These are phyloP conservation scores for Phialophora tarda DNA, from an alignment of 2,329 filamentous ascomycete genomes.

Conservation along the genomic window DNA sequence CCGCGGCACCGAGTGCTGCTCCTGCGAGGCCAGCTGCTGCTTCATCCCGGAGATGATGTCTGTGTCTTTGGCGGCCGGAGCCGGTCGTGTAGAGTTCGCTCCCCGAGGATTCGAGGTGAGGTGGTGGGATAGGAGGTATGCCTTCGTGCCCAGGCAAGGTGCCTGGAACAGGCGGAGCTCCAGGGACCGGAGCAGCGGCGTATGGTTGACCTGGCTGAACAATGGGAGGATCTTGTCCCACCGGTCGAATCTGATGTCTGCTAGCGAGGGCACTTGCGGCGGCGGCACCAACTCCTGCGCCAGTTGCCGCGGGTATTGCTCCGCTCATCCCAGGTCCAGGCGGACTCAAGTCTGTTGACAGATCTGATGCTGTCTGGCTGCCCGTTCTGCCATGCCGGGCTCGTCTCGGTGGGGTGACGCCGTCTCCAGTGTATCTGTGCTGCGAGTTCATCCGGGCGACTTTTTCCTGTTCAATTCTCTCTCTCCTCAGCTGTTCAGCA, in stretches of 20 bases:
- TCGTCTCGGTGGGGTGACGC: slow-evolving; percentile 50
- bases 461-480: slow-evolving; percentile 60
- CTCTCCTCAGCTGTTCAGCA: slow-evolving; percentile 60
- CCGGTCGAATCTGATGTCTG: slow-evolving; percentile 38
- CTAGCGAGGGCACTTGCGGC: slow-evolving; percentile 39
- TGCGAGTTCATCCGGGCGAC: slow-evolving; percentile 60
- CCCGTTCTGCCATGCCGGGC: slow-evolving; percentile 33
- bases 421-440: slow-evolving; percentile 73
- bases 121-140: slow-evolving; percentile 50
- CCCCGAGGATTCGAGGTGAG: slow-evolving; percentile 49
- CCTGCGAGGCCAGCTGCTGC: slow-evolving; percentile 45
- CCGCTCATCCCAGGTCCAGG: slow-evolving; percentile 32
- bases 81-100: slow-evolving; percentile 43
- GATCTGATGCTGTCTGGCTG: slow-evolving; percentile 39
- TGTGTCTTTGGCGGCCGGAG: slow-evolving; percentile 38
- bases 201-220: slow-evolving; percentile 36
- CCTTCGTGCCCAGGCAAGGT: slow-evolving; percentile 28
- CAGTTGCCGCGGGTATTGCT: slow-evolving; percentile 27
- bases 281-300: slow-evolving; percentile 32
- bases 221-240: slow-evolving; percentile 45
- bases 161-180: background rate
- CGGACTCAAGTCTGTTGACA: slow-evolving; percentile 33
- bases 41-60: slow-evolving; percentile 41
- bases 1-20: slow-evolving; percentile 41
- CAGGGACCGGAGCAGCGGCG: slow-evolving; percentile 39